Evolutionary conservation across 2,329 filamentous ascomycete species (phyloP), one percentile per base, ranked within the genome.

Genomic region (Cytospora schulzeri): DNA sequence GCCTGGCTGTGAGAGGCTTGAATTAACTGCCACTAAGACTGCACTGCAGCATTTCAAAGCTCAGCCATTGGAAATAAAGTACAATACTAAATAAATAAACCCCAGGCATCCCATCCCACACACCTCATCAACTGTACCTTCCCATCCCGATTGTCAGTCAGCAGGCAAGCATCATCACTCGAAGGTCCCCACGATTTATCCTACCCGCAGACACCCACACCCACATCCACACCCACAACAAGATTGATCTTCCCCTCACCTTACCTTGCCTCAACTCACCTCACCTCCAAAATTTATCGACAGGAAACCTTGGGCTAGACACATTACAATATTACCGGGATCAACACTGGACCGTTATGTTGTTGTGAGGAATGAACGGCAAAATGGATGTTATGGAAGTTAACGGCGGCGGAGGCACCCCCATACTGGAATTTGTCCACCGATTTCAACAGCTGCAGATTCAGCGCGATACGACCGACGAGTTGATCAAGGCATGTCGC

Each of bases 401-500:
- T 12, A 62, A 56, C 52, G 60, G 55, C 24, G 52, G 52, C 29
- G 59, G 59, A 26, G 55, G 55, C 60, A n/a, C n/a, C n/a, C n/a
- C n/a, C n/a, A 28, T 62, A 8, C 35, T 62, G 60, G 77, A 80
- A 55, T 84, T 85, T 69, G 71, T 83, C 66, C 73, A 78, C 56
- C 77, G 83, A 11, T 85, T 80, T 69, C 77, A 79, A 54, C 69
- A 73, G 45, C 73, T 84, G 54, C 78, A 80, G 65, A 58, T 69
- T 5, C 77, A 80, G 45, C 75, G 77, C 57, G 76, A 80, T 45
- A 73, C 70, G 17, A 78, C 73, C 52, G 77, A 83, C 62, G 72
- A 76, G 51, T 71, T 85, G 67, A 79, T 85, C 63, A 80, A 81
- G 76, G 83, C 82, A 71, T 51, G 75, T 70, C 24, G n/a, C n/a